Percentiles rank a stretch among this genome's conserved stretches.
These are phyloP conservation scores for Meira miltonrushii DNA, from an alignment of 1,284 basidiomycete species.

Conservation along the genomic window DNA sequence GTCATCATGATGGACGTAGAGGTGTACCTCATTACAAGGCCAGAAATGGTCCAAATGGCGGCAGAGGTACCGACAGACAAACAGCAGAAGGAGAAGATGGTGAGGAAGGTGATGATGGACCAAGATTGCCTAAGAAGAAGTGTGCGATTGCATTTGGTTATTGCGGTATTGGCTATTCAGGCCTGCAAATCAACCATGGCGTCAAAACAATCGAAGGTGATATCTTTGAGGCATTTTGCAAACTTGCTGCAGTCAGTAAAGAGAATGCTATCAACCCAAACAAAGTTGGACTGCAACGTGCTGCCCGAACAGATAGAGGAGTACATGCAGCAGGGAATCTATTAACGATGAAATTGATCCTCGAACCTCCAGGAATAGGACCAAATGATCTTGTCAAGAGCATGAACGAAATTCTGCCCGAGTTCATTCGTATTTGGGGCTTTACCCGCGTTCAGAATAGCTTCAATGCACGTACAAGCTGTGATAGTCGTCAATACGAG, in stretches of 20 bases:
- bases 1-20: too few relatives aligned
- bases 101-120: constrained; percentile 5
- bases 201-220: constrained; percentile 83
- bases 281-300: constrained; percentile 76
- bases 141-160: constrained; percentile 59
- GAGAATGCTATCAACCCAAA: constrained; percentile 88
- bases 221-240: constrained; percentile 79
- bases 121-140: constrained; percentile 57
- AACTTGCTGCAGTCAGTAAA: constrained; percentile 80
- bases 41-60: background rate
- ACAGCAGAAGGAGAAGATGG: constrained; percentile 1
- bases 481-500: constrained; percentile 88
- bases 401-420: constrained; percentile 80
- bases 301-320: constrained; percentile 92
- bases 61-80: background rate
- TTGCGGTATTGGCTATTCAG: constrained; percentile 67
- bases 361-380: constrained; percentile 32
- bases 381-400: constrained; percentile 60
- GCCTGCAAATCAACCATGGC: constrained; percentile 76
- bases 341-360: constrained; percentile 53
- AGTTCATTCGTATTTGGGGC: constrained; percentile 87
- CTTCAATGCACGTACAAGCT: constrained; percentile 73
- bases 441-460: constrained; percentile 81
- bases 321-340: constrained; percentile 96
- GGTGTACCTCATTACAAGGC: too few relatives aligned